Conservation (phyloP, 2,329 filamentous ascomycete genomes). For the Hypoxylon sp. region DNA sequence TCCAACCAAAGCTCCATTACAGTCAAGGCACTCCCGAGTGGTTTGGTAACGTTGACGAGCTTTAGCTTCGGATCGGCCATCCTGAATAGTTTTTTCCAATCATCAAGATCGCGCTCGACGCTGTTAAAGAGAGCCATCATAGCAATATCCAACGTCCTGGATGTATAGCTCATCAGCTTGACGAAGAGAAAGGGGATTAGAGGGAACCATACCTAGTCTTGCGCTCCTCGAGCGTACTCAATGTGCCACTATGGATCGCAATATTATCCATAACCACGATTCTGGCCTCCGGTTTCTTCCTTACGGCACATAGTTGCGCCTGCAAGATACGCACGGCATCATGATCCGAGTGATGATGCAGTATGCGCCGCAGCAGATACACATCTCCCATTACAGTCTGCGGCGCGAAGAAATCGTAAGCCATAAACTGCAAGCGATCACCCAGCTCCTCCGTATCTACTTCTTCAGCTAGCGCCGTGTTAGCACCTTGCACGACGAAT, state of each 20-base stretch:
- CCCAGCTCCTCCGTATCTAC: constrained; percentile 14
- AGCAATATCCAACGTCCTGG: constrained; percentile 56
- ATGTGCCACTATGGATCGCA: constrained; percentile 39
- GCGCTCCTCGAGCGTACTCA: constrained; percentile 44
- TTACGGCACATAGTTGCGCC: constrained; percentile 52
- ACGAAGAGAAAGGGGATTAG: neutral
- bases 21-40: constrained; percentile 40
- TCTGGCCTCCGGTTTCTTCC: constrained; percentile 56
- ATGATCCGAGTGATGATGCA: constrained; percentile 62
- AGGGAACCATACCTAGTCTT: constrained; percentile 37
- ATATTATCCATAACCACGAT: constrained; percentile 46
- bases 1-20: constrained; percentile 44
- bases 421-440: constrained; percentile 42
- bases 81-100: constrained; percentile 57
- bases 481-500: constrained; percentile 54
- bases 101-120: constrained; percentile 56
- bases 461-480: constrained; percentile 19
- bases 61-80: constrained; percentile 56
- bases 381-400: constrained; percentile 53
- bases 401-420: constrained; percentile 48
- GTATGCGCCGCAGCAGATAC: constrained; percentile 60
- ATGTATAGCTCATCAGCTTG: constrained; percentile 6
- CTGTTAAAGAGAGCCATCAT: constrained; percentile 61
- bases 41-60: constrained; percentile 42
- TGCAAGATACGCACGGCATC: constrained; percentile 53